Conservation (phyloP, 805 yeast species). For the Peterozyma toletana region DNA sequence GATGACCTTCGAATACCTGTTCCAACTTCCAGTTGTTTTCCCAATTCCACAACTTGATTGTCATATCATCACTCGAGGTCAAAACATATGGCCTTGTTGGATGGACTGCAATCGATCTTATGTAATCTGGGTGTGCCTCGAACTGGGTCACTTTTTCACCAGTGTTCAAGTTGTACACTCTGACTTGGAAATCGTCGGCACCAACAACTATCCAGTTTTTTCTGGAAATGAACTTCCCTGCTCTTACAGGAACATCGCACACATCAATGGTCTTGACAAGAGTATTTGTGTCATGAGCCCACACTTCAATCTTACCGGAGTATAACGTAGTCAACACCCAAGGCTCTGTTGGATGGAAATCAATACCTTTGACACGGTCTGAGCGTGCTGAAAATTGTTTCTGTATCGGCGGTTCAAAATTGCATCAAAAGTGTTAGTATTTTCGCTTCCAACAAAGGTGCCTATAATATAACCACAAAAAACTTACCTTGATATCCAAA, state of each 20-base stretch:
- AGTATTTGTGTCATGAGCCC: conserved; percentile 85
- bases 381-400: conserved; percentile 86
- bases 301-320: conserved; percentile 85
- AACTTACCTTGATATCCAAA: conserved; percentile 39
- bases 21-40: conserved; percentile 86
- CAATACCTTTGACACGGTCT: conserved; percentile 96
- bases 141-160: conserved; percentile 92
- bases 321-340: conserved; percentile 91
- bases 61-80: conserved; percentile 87
- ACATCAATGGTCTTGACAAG: conserved; percentile 88
- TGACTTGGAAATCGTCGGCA: conserved; percentile 88
- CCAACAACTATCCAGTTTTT: conserved; percentile 98
- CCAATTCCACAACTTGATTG: conserved; percentile 96
- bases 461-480: neutral
- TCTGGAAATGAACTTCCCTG: conserved; percentile 91
- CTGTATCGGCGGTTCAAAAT: conserved; percentile 19
- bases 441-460: too few relatives aligned
- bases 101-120: conserved; percentile 89
- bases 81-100: conserved; percentile 86
- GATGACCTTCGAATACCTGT: conserved; percentile 92
- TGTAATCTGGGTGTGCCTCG: conserved; percentile 97
- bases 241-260: conserved; percentile 92
- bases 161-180: conserved; percentile 92
- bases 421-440: too few relatives aligned
- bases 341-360: conserved; percentile 96